Evolutionary conservation across 2,329 filamentous ascomycete species (phyloP), one percentile per base, ranked within the genome.

Genomic region (Fusarium bulbicola): DNA sequence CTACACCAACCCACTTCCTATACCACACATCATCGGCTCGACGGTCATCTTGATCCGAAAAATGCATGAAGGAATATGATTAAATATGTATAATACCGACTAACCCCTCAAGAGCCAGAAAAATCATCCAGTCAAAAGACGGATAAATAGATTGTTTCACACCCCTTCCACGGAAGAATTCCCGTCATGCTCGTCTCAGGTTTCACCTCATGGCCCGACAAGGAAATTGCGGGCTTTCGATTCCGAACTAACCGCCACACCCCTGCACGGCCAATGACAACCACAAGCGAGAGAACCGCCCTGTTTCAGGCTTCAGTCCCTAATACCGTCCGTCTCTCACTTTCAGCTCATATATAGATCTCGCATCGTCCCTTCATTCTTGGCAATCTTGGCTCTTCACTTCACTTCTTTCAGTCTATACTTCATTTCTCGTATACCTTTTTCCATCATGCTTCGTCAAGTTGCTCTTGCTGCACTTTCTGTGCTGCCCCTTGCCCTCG

Each of bases 401-500:
- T 60, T 64, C 46, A 54, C 28, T 64, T 65, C 63, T 40, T 30
- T 10, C n/a, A 21, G 20, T 59, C 60, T 30, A 46, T 47, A 46
- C 8, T 59, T 66, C 46, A 49, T 3, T 49, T 42, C 20, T 59
- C 32, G 40, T 40, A 24, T 56, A 53, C 36, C 18, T 58, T 30
- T 49, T 32, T 49, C 36, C 46, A 49, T 39, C 60, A 68, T 68
- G 70, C 59, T 88, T 70, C 71, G 79, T 67, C 78, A 84, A 80
- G 77, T 80, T 34, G 81, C 82, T 86, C 59, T 75, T 74, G 78
- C 88, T 60, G 84, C 84, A 59, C 80, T 88, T 11, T 82, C 84
- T 15, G 79, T 87, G 46, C 77, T 86, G 45, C 85, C 86, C 5
- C 80, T 84, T 56, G 81, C 87, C 32, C 73, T 88, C 26, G 88